Evolutionary conservation across 352 stramenopile species (phyloP).

Genomic region (Phytopythium boreale): DNA sequence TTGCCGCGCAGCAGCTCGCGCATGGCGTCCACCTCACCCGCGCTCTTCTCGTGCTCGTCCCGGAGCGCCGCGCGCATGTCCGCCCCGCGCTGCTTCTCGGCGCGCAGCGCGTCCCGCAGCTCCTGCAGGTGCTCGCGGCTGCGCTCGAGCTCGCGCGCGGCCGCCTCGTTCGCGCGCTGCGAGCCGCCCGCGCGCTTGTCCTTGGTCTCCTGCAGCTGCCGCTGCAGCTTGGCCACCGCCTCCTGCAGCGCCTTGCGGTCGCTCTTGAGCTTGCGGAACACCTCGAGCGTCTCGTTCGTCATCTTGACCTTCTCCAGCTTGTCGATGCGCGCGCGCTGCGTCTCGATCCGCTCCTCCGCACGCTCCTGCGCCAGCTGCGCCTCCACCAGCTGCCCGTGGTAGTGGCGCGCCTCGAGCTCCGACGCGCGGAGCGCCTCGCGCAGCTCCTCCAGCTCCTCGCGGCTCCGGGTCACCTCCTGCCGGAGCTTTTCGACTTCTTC

Average conservation of each 20-base stretch:
- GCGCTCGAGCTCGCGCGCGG: conserved; percentile 39
- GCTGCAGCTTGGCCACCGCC: conserved; percentile 35
- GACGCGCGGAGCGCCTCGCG: conserved; percentile 49
- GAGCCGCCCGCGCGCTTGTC: conserved; percentile 2
- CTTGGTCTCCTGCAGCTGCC: conserved; percentile 15
- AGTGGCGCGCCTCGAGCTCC: conserved; percentile 49
- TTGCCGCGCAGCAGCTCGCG: conserved; percentile 45
- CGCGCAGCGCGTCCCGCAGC: conserved; percentile 28
- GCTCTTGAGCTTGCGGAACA: conserved; percentile 69
- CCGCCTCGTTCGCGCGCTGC: conserved; percentile 15
- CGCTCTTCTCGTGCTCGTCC: conserved; percentile 43
- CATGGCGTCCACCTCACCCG: conserved; percentile 53
- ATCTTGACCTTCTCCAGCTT: conserved; percentile 85
- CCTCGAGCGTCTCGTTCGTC: conserved; percentile 64
- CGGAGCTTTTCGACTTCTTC: neutral
- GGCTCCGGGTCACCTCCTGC: conserved; percentile 34
- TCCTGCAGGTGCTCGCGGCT: conserved; percentile 41
- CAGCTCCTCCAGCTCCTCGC: conserved; percentile 47
- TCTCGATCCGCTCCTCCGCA: conserved; percentile 41
- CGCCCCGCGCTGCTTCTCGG: conserved; percentile 27
- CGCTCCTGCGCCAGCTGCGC: conserved; percentile 37
- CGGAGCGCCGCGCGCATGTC: conserved; percentile 29
- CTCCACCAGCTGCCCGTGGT: conserved; percentile 46
- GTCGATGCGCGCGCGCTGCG: conserved; percentile 61
- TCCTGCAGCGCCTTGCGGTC: conserved; percentile 47